Percentiles rank a stretch among this genome's conserved stretches.
Conservation (phyloP, 345 rosid genomes). For the Sonneratia alba region DNA sequence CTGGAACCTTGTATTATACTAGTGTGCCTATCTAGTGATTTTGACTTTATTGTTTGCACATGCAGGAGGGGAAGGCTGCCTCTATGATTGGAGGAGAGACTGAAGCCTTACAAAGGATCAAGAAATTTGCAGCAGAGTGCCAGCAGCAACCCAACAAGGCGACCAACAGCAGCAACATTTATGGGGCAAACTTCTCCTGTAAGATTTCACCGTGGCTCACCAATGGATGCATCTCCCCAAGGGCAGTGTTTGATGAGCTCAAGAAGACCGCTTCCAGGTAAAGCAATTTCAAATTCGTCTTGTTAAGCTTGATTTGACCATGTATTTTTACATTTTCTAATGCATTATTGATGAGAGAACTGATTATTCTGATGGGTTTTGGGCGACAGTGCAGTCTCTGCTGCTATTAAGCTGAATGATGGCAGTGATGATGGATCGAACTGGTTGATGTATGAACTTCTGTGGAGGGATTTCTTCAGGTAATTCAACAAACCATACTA, state of each 20-base stretch:
- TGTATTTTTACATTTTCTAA: neutral
- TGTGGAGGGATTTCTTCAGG: slow-evolving; percentile 62
- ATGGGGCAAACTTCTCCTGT: slow-evolving; percentile 89
- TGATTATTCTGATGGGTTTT: neutral
- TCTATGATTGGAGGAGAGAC: slow-evolving; percentile 94
- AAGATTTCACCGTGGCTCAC: slow-evolving; percentile 96
- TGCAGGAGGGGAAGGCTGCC: slow-evolving; percentile 58
- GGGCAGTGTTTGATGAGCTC: slow-evolving; percentile 81
- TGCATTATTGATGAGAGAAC: neutral
- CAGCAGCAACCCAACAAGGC: slow-evolving; percentile 67
- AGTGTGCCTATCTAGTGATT: neutral
- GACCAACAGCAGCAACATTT: slow-evolving; percentile 45
- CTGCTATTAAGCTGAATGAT: slow-evolving; percentile 15
- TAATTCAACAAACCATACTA: slow-evolving; percentile 9
- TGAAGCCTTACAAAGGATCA: slow-evolving; percentile 70
- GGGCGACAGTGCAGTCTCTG: slow-evolving; percentile 24
- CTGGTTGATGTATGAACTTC: slow-evolving; percentile 43
- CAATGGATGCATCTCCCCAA: slow-evolving; percentile 85
- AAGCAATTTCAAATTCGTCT: neutral
- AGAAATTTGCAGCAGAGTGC: slow-evolving; percentile 73
- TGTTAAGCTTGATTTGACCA: neutral
- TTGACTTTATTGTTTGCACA: neutral
- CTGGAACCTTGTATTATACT: neutral
- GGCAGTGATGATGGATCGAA: slow-evolving; percentile 29
- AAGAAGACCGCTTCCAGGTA: slow-evolving; percentile 65